Percentiles rank a stretch among this genome's conserved stretches.
Conservation (phyloP, 805 yeast genomes). For the Kurtzmaniella cleridarum region DNA sequence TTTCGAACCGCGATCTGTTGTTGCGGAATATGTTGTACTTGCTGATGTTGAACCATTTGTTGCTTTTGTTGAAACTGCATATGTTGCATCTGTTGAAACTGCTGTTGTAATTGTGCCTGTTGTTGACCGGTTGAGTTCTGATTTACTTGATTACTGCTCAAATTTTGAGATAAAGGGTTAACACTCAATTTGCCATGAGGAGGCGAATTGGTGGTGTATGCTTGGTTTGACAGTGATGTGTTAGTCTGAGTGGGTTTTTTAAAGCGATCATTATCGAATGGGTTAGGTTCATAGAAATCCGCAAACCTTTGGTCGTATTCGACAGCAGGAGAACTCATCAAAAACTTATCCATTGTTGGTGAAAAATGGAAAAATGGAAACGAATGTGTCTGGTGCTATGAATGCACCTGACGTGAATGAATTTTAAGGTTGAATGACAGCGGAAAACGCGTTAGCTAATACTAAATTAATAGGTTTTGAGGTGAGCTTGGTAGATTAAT, state of each 20-base stretch:
- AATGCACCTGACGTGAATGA: too few relatives aligned
- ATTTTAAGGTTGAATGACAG: too few relatives aligned
- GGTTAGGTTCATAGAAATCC: background rate
- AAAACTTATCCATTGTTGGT: conserved; percentile 30
- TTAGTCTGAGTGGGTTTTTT: background rate
- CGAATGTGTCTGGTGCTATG: too few relatives aligned
- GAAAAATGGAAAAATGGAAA: background rate
- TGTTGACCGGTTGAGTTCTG: background rate
- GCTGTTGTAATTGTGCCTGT: background rate
- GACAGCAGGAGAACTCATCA: conserved; percentile 33
- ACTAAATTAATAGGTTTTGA: too few relatives aligned
- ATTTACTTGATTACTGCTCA: background rate
- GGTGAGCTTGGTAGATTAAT: too few relatives aligned
- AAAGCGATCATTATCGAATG: background rate
- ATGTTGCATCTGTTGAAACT: background rate
- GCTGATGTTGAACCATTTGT: background rate
- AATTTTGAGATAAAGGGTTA: too few relatives aligned
- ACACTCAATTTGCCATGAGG: too few relatives aligned
- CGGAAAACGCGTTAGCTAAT: too few relatives aligned
- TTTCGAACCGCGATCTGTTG: conserved; percentile 14
- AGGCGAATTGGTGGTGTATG: too few relatives aligned
- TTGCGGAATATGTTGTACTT: background rate
- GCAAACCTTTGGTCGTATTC: conserved; percentile 3
- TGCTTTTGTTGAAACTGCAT: background rate
- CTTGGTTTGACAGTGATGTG: too few relatives aligned